These are phyloP conservation scores for Fomitopsis betulina DNA, from an alignment of 1,284 basidiomycete genomes.

Conservation along the genomic window DNA sequence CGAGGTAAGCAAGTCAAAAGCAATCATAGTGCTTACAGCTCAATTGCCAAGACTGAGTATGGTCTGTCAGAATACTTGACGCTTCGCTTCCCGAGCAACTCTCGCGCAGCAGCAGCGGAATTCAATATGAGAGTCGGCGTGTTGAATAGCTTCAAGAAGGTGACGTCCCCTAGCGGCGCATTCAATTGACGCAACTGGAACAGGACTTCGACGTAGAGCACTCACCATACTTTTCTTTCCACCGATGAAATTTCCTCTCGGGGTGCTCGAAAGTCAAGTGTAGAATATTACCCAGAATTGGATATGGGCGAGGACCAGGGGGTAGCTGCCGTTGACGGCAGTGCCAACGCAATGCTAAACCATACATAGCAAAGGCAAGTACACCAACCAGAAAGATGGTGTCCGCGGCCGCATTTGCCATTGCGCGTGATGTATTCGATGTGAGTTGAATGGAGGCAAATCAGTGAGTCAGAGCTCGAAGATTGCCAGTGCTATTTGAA, in stretches of 20 bases:
- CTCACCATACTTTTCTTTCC: background rate
- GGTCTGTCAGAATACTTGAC: conserved; percentile 36
- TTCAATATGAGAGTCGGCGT: conserved; percentile 33
- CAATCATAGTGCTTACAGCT: background rate
- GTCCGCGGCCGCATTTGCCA: background rate
- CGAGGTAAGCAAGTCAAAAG: background rate
- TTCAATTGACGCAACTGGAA: conserved; percentile 20
- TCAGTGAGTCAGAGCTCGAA: no score
- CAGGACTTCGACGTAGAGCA: no score
- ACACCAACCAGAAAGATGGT: background rate
- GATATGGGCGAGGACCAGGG: conserved; percentile 39
- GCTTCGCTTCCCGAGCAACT: conserved; percentile 38
- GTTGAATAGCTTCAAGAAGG: conserved; percentile 31
- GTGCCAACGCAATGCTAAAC: background rate
- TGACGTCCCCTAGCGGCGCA: conserved; percentile 14
- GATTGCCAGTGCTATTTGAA: no score
- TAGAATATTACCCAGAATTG: conserved; percentile 41
- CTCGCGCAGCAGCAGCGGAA: conserved; percentile 29
- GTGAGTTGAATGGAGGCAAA: background rate
- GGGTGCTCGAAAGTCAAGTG: conserved; percentile 34
- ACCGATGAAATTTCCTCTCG: conserved; percentile 31
- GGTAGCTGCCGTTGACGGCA: conserved; percentile 12
- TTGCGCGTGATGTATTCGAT: background rate
- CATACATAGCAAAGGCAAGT: background rate
- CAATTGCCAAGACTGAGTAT: background rate